Conservation (phyloP, 805 yeast species). For the Candida tibetensis region DNA sequence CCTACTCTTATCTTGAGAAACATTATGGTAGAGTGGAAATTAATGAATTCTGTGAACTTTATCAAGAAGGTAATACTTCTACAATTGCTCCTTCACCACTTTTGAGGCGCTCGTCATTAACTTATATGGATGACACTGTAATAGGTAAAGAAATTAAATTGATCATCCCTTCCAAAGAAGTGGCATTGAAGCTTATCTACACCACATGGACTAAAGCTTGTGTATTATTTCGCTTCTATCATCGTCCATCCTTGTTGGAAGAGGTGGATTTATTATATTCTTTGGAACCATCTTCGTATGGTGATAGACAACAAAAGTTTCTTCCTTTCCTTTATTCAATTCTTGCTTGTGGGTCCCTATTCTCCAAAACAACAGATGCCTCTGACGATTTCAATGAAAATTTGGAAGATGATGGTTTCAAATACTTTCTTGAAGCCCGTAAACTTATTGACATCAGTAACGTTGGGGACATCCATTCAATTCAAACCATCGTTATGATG, state of each 20-base stretch:
- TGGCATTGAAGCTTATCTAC: constrained; percentile 66
- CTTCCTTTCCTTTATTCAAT: constrained; percentile 80
- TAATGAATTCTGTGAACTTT: constrained; percentile 18
- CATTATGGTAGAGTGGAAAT: constrained; percentile 2
- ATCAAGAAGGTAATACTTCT: constrained; percentile 1
- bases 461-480: constrained; percentile 75
- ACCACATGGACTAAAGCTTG: constrained; percentile 86
- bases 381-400: constrained; percentile 27
- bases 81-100: constrained; percentile 3
- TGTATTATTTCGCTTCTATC: constrained; percentile 80
- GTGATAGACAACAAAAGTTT: constrained; percentile 70
- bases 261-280: constrained; percentile 75
- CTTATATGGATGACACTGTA: constrained; percentile 23
- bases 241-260: constrained; percentile 73
- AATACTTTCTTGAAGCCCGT: constrained; percentile 77
- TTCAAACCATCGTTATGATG: constrained; percentile 85
- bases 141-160: constrained; percentile 52
- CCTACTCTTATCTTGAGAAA: constrained; percentile 18
- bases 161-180: constrained; percentile 71
- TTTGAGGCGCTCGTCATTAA: constrained; percentile 11
- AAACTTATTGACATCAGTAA: constrained; percentile 78
- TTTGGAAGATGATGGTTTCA: constrained; percentile 73
- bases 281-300: constrained; percentile 67
- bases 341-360: constrained; percentile 85
- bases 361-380: constrained; percentile 47